Evolutionary conservation across 164 flowering plant genomes (phyloP).

Genomic region (Magnolia kwangsiensis): DNA sequence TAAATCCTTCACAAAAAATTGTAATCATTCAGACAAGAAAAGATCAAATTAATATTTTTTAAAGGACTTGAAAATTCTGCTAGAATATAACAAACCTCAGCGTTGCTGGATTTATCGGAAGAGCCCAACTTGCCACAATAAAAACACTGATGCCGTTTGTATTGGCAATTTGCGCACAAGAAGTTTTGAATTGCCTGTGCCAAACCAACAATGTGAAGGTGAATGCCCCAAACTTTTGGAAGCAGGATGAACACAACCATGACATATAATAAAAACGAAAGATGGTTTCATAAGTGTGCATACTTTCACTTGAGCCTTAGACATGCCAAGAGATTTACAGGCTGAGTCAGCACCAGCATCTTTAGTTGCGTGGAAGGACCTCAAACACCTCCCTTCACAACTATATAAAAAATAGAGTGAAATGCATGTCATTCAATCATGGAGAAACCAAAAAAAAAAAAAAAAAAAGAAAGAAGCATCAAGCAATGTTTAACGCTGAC

Average conservation of each 20-base stretch:
- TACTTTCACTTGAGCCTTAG: slow-evolving; percentile 53
- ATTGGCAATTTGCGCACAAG: slow-evolving; percentile 65
- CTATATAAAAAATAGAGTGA: slow-evolving; percentile 27
- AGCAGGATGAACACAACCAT: neutral
- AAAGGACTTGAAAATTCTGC: neutral
- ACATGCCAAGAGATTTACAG: slow-evolving; percentile 60
- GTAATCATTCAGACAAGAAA: neutral
- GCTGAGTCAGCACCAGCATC: slow-evolving; percentile 47
- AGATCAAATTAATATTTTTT: neutral
- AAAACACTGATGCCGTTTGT: slow-evolving; percentile 73
- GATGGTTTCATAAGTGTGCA: slow-evolving; percentile 6
- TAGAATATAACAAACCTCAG: slow-evolving; percentile 52
- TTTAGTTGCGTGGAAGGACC: slow-evolving; percentile 77
- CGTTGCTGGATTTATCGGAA: slow-evolving; percentile 54
- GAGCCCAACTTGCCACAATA: slow-evolving; percentile 75
- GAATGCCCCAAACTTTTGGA: neutral
- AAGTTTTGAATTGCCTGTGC: slow-evolving; percentile 55
- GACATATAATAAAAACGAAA: neutral
- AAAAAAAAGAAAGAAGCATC: neutral
- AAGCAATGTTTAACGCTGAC: neutral
- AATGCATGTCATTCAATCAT: neutral
- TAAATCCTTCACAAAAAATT: neutral
- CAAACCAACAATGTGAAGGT: neutral
- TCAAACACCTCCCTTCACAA: slow-evolving; percentile 82
- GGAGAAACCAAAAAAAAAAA: neutral